Conservation (phyloP, 768 basidiomycete genomes). For the Pisolithus sp. region DNA sequence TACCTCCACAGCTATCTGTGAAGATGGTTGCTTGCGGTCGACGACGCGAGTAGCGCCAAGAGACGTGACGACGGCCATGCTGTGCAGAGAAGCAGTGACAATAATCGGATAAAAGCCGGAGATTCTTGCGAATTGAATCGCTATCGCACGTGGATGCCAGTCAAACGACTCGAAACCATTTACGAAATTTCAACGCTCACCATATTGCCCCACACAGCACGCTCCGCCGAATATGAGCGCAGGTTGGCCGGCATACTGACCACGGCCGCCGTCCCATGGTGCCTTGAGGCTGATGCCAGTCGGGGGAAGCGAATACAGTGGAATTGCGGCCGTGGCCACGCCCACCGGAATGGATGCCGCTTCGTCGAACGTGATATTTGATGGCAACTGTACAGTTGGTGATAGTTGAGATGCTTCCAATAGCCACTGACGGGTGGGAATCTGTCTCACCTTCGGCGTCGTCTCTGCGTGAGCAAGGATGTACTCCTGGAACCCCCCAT, state of each 20-base stretch:
- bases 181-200: slow-evolving; percentile 13
- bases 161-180: not conserved
- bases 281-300: slow-evolving; percentile 24
- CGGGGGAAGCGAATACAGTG: slow-evolving; percentile 25
- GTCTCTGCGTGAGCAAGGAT: slow-evolving; percentile 17
- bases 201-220: slow-evolving; percentile 32
- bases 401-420: not conserved
- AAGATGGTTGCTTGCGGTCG: slow-evolving; percentile 19
- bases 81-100: slow-evolving; percentile 33
- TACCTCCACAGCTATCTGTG: slow-evolving; percentile 8
- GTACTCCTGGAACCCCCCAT: slow-evolving; percentile 25
- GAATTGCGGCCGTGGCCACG: slow-evolving; percentile 26
- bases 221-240: slow-evolving; percentile 33
- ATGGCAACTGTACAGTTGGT: slow-evolving; percentile 25
- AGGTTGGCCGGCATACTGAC: slow-evolving; percentile 26
- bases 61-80: slow-evolving; percentile 26
- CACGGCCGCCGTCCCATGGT: slow-evolving; percentile 30
- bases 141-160: slow-evolving; percentile 6
- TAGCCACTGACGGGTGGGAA: not conserved
- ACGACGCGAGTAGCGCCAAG: slow-evolving; percentile 35
- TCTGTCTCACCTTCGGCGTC: slow-evolving; percentile 9
- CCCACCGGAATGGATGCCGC: slow-evolving; percentile 33
- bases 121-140: slow-evolving; percentile 27
- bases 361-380: slow-evolving; percentile 31
- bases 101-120: slow-evolving; percentile 34